phyloP scores from a whole-genome alignment of 441 rosid genomes.

The Erysimum cheiri region DNA sequence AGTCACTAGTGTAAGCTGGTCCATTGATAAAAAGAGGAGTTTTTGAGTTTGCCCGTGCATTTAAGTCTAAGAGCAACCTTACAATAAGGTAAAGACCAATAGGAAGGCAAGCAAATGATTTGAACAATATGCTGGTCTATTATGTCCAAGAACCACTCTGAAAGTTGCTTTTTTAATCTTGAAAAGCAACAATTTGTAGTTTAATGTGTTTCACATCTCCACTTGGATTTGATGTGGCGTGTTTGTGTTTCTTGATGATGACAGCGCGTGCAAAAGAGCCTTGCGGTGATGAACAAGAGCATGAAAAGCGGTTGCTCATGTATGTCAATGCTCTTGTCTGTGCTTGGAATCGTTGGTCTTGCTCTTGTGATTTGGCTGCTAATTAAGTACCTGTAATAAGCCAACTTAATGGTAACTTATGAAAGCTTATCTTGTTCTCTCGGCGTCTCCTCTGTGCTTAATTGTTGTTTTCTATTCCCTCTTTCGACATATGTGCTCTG shows the following conservation, averaged over 20 bases:
- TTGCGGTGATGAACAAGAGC: conserved; percentile 89
- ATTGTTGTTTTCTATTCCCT: conserved; percentile 12
- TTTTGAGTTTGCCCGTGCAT: conserved; percentile 1
- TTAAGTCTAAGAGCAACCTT: neutral
- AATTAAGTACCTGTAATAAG: conserved; percentile 69
- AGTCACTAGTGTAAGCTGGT: neutral
- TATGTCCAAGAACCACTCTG: neutral
- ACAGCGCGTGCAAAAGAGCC: conserved; percentile 93
- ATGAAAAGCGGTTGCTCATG: conserved; percentile 90
- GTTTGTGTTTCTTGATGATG: conserved; percentile 23
- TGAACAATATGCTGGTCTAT: neutral
- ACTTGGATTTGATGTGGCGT: conserved; percentile 19
- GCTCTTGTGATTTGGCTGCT: conserved; percentile 64
- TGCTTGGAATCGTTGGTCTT: conserved; percentile 78
- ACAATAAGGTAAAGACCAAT: neutral
- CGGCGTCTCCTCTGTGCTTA: conserved; percentile 19
- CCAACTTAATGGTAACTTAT: conserved; percentile 17
- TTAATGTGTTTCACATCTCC: conserved; percentile 8
- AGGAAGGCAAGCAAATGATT: conserved; percentile 10
- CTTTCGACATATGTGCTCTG: conserved; percentile 20
- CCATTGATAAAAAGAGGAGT: neutral
- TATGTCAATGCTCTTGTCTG: conserved; percentile 84
- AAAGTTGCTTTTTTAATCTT: neutral
- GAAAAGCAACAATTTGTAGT: neutral
- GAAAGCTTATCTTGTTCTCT: neutral